Evolutionary conservation across 257 asterid species (phyloP), one percentile per base, ranked within the genome.

Genomic region (Nicotiana knightiana): DNA sequence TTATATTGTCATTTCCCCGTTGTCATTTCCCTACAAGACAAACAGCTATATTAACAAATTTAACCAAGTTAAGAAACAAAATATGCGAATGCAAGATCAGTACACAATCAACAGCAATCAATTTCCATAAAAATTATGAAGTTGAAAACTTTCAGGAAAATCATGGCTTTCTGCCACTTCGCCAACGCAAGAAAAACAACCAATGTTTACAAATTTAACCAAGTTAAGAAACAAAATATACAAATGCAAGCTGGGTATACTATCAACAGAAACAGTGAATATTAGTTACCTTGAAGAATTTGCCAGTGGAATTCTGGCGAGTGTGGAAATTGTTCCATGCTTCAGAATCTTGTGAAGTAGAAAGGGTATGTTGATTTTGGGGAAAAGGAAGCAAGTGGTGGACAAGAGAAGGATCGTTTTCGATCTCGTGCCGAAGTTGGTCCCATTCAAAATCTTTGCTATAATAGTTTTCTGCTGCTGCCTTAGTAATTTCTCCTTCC

Each of bases 391-490:
- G 88, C 33, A 90, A 87, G 80, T 94, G 97, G 87, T 90, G 85
- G 76, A 86, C 89, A 70, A 88, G 86, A 63, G 91, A 89, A 37
- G 94, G 90, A 59, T 92, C 86, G 4, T 24, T 86, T 88, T 92
- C 97, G 0, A 93, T 88, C 86, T 92, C 95, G 81, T 84, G 86
- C 65, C 90, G 87, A 82, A 93, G 83, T 66, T 85, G 86, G 17
- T 92, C 91, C 97, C 97, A 92, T 77, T 89, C 90, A 87, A 94
- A 94, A 86, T 94, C 98, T 81, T 93, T 92, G 61, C 91, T 90
- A 87, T 89, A 90, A 85, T 94, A 94, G 83, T 81, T 92, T 67
- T 71, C 88, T 82, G 94, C 95, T 67, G 65, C 85, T 57, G 43
- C 77, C 24, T 6, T 7, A 39, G 71, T 76, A 73, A 81, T 89